Base-by-base conservation (phyloP, 1,284 basidiomycete species). In the Puccinia horiana region DNA sequence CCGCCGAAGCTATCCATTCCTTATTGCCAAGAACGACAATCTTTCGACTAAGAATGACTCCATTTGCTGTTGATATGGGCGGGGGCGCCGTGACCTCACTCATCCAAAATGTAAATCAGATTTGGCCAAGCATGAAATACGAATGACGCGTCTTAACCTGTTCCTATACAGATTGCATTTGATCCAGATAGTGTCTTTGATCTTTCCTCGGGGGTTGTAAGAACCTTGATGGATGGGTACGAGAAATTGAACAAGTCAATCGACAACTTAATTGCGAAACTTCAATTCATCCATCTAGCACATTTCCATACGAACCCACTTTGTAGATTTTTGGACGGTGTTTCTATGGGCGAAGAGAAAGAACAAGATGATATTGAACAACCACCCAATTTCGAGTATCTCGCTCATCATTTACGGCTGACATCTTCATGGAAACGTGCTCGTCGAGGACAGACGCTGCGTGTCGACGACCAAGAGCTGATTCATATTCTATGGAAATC, bases 231-330 rank as follows among this genome's bases (percentile, higher is more conserved):
- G 42, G 58, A 65, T 65, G 61, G 58, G 26, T 67, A 77, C 63
- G 75, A 77, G 58, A 63, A 47, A 67, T 67, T 77, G 18, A 77
- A 77, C 26, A 77, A 77, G 32, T 77, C 75, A 35, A 65, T 77
- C 37, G 75, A 77, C 58, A 77, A 77, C 44, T 63, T 77, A 61
- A 65, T 77, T 20, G 40, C 75, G 18, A 77, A 77, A 35, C 58
- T 77, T 44, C 75, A 77, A 77, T 77, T 77, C 47, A 77, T 77
- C 67, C 58, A 77, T 77, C 58, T 77, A 12, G 58, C 75, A 35
- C 63, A 77, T 67, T 77, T 77, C 63, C 75, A 77, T 32, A 77
- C 75, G 23, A 77, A 77, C 42, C 75, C 75, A 9, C 44, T 77
- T 23, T 63, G 58, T 35, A 61, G n/a, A 49, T 77, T 77, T 29